Conservation (phyloP, 2,329 filamentous ascomycete species). For the Botrytis tulipae region DNA sequence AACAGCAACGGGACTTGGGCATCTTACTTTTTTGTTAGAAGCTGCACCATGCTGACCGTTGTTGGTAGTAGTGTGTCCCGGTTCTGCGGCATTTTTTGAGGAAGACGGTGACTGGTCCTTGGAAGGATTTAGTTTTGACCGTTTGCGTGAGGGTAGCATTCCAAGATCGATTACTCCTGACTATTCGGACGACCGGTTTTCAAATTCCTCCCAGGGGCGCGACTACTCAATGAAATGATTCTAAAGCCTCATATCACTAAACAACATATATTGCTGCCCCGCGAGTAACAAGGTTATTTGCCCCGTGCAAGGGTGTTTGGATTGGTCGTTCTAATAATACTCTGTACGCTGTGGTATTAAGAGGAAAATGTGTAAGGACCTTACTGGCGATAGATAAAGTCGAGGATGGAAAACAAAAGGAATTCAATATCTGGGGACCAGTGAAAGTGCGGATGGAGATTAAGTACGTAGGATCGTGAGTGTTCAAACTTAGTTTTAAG, state of each 20-base stretch:
- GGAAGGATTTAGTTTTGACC: conserved; percentile 30
- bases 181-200: not conserved
- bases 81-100: conserved; percentile 23
- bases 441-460: not conserved
- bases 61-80: conserved; percentile 13
- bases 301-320: conserved; percentile 14
- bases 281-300: conserved; percentile 13
- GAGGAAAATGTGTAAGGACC: not conserved
- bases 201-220: conserved; percentile 8
- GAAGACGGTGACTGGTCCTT: conserved; percentile 25
- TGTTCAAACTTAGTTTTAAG: not conserved
- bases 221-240: conserved; percentile 6
- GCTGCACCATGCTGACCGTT: conserved; percentile 3
- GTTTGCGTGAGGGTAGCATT: conserved; percentile 37
- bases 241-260: conserved; percentile 16
- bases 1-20: not conserved
- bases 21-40: conserved; percentile 13
- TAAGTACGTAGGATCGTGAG: conserved; percentile 1
- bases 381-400: not conserved
- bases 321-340: not conserved
- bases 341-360: not conserved
- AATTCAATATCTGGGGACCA: not conserved
- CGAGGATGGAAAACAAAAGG: not conserved
- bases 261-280: conserved; percentile 10
- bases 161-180: conserved; percentile 14